A percentile compares a stretch with the other conserved stretches of the same genome.
These are phyloP conservation scores for Puya raimondii DNA, from an alignment of 176 grass and related monocot genomes.

Conservation along the genomic window DNA sequence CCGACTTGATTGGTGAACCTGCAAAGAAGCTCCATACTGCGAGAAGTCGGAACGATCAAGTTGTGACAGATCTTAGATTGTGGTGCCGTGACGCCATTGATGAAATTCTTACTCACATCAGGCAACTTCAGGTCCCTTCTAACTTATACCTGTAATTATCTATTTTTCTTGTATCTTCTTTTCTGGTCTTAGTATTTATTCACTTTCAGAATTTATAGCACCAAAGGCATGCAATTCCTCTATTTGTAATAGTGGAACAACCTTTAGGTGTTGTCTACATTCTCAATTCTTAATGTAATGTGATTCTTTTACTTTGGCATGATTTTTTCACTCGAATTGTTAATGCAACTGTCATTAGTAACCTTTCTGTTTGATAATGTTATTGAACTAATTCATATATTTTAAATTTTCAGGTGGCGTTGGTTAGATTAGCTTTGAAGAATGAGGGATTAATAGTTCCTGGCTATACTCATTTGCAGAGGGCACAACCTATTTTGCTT, in stretches of 20 bases:
- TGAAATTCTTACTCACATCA: conserved; percentile 76
- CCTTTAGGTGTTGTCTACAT: no score
- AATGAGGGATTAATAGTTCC: conserved; percentile 90
- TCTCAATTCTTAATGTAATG: no score
- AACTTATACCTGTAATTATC: not conserved
- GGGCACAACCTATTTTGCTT: conserved; percentile 81
- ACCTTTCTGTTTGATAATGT: not conserved
- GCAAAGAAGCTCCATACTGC: conserved; percentile 96
- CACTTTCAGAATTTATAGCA: not conserved
- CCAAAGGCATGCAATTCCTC: no score
- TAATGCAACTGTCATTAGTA: no score
- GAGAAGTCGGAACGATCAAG: conserved; percentile 93
- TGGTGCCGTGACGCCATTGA: conserved; percentile 93
- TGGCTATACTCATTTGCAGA: conserved; percentile 96
- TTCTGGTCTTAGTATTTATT: not conserved
- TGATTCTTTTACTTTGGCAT: no score
- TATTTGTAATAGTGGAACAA: no score
- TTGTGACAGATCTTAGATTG: conserved; percentile 79
- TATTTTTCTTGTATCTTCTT: not conserved
- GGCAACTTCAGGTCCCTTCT: conserved; percentile 69
- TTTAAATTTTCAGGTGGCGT: conserved; percentile 59
- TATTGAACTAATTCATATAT: conserved; percentile 8
- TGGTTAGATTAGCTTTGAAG: conserved; percentile 71
- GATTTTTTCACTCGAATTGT: no score
- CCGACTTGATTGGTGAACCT: conserved; percentile 82